Base-by-base conservation (phyloP, 192 early-diverging fungal species). In the Gorgonomyces haynaldii region DNA sequence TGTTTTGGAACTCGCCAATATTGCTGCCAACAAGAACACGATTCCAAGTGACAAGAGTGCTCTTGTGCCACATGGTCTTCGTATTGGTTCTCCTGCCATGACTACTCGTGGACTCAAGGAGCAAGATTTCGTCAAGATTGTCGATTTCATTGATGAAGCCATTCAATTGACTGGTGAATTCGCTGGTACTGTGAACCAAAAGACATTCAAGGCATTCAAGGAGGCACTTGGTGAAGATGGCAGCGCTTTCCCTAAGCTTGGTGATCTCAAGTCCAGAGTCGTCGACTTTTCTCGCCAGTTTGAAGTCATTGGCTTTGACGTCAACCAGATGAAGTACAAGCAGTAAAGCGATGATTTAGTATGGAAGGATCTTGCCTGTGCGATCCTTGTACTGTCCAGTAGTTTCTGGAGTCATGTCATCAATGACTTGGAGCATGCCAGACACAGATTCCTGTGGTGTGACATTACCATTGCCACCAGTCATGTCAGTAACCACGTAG, bases 1-100 rank as follows among this genome's bases (percentile, higher is more conserved):
- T 36, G 74, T 98, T 15, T 67, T 98, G 30, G 95, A 98, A 68
- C 73, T 95, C 47, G 83, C 78, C 64, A 98, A 98, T 65, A 89
- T 98, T 68, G 90, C 95, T 0, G 79, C 89, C 32, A 98, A 98
- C 76, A 98, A 98, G 73, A 98, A 98, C 81, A 98, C 95, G 0
- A 88, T 98, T 30, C 92, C 95, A 3, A 91, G 91, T 12, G 95
- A 98, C 63, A 91, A 87, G 60, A 79, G 72, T 23, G 95, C 95
- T 0, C 72, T 98, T 65, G 73, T 92, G 26, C 95, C 92, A 15
- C 82, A 85, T 46, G 95, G 95, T 37, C 77, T 98, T 44, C 82
- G 95, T 47, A 75, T 98, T 52, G 95, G 91, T 56, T 57, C 88
- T 5, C 95, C 95, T 15, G 95, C 95, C 20, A 98, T 98, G 95